These are phyloP conservation scores for Monosporascus sp. DNA, from an alignment of 2,329 filamentous ascomycete genomes.

Conservation along the genomic window DNA sequence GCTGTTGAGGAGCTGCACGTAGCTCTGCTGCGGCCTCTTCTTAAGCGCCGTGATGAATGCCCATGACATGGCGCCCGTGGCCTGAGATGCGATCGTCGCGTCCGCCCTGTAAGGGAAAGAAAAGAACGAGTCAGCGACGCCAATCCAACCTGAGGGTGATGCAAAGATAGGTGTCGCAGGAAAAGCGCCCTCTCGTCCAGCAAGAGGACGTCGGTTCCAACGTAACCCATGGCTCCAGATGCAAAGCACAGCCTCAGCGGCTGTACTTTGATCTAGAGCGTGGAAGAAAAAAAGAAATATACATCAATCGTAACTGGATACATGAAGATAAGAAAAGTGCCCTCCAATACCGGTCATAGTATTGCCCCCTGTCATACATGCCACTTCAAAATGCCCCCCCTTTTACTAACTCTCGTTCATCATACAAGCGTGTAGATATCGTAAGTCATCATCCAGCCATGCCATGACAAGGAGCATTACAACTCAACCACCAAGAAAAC, in stretches of 20 bases:
- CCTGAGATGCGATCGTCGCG: slow-evolving; percentile 79
- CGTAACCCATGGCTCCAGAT: slow-evolving; percentile 42
- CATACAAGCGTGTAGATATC: neutral
- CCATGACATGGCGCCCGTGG: slow-evolving; percentile 97
- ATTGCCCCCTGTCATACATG: neutral
- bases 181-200: neutral
- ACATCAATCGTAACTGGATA: slow-evolving; percentile 7
- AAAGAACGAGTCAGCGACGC: slow-evolving; percentile 14
- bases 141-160: neutral
- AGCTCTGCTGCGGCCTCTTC: slow-evolving; percentile 92
- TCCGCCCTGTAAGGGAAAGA: slow-evolving; percentile 62
- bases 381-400: neutral
- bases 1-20: slow-evolving; percentile 91
- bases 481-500: neutral
- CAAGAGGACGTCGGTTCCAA: slow-evolving; percentile 24
- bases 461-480: neutral
- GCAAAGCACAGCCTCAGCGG: slow-evolving; percentile 30
- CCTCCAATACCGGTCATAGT: neutral
- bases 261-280: slow-evolving; percentile 38
- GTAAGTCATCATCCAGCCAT: neutral
- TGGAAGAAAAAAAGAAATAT: slow-evolving; percentile 17
- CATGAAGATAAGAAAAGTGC: neutral
- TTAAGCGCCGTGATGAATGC: slow-evolving; percentile 89
- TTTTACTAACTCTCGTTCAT: no score
- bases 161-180: slow-evolving; percentile 1